Evolutionary conservation across 805 yeast species (phyloP), one percentile per base, ranked within the genome.

Genomic region (Metschnikowia sp.): DNA sequence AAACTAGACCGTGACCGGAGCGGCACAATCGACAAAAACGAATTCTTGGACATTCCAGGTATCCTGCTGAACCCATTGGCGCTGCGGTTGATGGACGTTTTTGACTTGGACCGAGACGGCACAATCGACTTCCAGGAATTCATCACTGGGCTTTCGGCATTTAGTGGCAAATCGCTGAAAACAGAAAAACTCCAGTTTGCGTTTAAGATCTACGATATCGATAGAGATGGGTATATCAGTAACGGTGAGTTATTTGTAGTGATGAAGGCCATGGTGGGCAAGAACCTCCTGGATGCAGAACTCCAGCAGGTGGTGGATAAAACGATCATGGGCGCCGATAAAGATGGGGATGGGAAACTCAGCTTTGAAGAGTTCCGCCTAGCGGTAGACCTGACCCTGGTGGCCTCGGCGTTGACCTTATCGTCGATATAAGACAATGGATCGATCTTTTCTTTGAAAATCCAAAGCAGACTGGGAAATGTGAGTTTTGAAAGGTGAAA

Each of bases 271-370:
- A 94, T 94, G 99, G 99, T 95, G 28, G 99, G 98, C 1, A 84
- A 82, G 56, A 90, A 94, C 60, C 69, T 95, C 48, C 85, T 82
- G 52, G 96, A 88, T 49, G 82, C 81, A 28, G 96, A 94, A 60
- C 75, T 94, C 47, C 99, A 94, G 65, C 98, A 95, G 66, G 81
- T 94, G 44, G 97, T 92, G n/a, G 98, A 94, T 65, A 83, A 95
- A 66, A 90, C 99, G 0, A 90, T 95, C 54, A 81, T 89, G 82
- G 97, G 92, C 64, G 91, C 92, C 2, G 99, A 94, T 64, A 88
- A 92, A 47, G 99, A 94, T 66, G 81, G 82, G 39, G 99, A 94
- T 66, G 97, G 96, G 10, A 81, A 78, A 56, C 70, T 94, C 51
- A 83, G 85, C 51, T 94, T 90, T 62, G 89, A 81, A 33, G 99